These are phyloP conservation scores for Globisporangium cederbergense DNA, from an alignment of 352 stramenopile genomes.

Conservation along the genomic window DNA sequence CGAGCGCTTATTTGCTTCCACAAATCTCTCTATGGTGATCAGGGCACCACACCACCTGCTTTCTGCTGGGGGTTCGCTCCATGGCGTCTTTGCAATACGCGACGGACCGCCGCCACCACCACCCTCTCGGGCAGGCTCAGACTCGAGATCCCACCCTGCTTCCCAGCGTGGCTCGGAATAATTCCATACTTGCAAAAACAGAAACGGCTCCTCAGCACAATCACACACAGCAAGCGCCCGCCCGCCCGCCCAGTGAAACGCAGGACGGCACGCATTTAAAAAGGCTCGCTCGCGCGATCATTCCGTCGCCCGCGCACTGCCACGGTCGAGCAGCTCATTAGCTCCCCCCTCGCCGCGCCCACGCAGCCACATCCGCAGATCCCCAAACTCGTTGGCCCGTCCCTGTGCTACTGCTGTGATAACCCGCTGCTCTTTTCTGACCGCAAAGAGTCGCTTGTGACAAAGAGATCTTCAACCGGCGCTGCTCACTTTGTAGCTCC, in stretches of 20 bases:
- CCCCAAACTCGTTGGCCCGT: background rate
- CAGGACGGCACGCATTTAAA: background rate
- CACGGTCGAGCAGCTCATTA: background rate
- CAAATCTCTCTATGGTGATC: background rate
- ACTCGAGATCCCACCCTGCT: too few species aligned
- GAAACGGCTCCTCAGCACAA: conserved; percentile 1
- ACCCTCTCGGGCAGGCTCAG: too few species aligned
- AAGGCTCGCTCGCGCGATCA: background rate
- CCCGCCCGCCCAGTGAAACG: background rate
- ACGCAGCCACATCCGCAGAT: background rate
- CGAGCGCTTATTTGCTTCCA: background rate
- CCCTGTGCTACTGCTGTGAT: background rate
- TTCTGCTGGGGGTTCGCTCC: too few species aligned
- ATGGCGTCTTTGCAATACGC: too few species aligned
- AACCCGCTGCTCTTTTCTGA: conserved; percentile 3
- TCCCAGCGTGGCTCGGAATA: background rate
- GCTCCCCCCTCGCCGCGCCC: background rate
- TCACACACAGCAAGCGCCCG: background rate
- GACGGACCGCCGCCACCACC: too few species aligned
- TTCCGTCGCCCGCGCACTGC: background rate
- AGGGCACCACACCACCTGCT: too few species aligned
- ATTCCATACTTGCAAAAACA: conserved; percentile 4
- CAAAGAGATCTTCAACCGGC: conserved; percentile 12
- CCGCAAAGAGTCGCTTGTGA: conserved; percentile 6
- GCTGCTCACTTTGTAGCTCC: background rate